Evolutionary conservation across 805 yeast species (phyloP).

Genomic region (Scheffersomyces spartinae): DNA sequence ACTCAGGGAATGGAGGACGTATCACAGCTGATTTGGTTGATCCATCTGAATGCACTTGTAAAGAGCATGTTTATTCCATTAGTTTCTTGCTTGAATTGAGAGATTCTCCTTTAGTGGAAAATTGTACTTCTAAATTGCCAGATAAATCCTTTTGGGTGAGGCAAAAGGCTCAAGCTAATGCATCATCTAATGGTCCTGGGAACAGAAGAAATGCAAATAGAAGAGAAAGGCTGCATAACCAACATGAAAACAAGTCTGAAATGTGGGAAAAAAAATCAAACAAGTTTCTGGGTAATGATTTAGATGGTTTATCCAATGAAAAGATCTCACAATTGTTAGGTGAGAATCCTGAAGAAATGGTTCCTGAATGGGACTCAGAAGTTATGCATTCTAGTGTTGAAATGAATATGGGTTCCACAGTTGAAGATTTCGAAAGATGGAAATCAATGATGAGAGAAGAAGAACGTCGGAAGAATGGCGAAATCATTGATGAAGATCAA

Average conservation of each 20-base stretch:
- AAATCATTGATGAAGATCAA: constrained; percentile 8
- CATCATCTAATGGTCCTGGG: no score
- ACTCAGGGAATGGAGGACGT: no score
- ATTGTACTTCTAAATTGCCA: constrained; percentile 28
- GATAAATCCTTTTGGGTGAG: constrained; percentile 40
- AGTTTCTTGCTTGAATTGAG: constrained; percentile 19
- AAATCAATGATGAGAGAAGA: constrained; percentile 40
- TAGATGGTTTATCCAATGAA: constrained; percentile 19
- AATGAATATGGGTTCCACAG: constrained; percentile 37
- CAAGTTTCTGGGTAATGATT: constrained; percentile 11
- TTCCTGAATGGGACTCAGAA: constrained; percentile 30
- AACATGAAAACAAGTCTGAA: constrained; percentile 11
- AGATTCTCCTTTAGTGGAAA: constrained; percentile 22
- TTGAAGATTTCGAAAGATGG: constrained; percentile 51
- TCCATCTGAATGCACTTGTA: constrained; percentile 11
- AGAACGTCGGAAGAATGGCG: constrained; percentile 37
- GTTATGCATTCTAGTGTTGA: constrained; percentile 10
- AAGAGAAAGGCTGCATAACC: no score
- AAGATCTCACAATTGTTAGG: constrained; percentile 25
- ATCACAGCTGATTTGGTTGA: constrained; percentile 5
- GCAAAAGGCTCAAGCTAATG: no score
- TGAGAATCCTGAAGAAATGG: constrained; percentile 21
- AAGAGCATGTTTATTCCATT: constrained; percentile 15
- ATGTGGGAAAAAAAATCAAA: constrained; percentile 20
- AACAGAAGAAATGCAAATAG: no score